Conservation (phyloP, 129 eudicot genomes). For the Heracleum sosnowskyi region DNA sequence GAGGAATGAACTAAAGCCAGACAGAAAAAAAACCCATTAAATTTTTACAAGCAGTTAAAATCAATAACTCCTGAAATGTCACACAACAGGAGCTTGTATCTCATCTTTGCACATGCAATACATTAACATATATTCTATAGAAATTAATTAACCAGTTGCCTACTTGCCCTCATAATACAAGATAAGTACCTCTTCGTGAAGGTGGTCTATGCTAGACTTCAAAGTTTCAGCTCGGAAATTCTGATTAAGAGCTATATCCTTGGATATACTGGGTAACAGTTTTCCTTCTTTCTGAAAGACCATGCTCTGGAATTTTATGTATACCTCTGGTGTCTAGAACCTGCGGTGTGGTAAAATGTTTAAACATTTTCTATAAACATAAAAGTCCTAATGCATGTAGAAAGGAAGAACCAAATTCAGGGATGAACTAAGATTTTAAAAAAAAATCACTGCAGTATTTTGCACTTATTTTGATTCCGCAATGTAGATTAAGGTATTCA, state of each 20-base stretch:
- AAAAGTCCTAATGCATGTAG: not conserved
- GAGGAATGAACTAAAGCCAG: constrained; percentile 60
- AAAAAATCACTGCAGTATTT: not conserved
- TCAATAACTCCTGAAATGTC: not conserved
- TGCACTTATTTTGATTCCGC: not conserved
- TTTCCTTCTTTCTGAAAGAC: constrained; percentile 17
- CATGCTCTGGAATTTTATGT: constrained; percentile 16
- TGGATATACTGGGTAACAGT: constrained; percentile 10
- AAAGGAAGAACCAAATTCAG: not conserved
- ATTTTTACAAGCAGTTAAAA: not conserved
- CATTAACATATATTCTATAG: not conserved
- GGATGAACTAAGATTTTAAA: not conserved
- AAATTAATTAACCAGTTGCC: constrained; percentile 1
- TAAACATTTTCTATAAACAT: not conserved
- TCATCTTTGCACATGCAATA: not conserved
- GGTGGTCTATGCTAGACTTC: constrained; percentile 68
- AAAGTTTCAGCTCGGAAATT: constrained; percentile 52
- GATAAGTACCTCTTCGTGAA: constrained; percentile 77
- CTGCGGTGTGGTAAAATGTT: constrained; percentile 11
- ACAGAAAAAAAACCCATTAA: not conserved
- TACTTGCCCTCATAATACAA: not conserved
- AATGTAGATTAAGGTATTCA: not conserved
- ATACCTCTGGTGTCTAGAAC: constrained; percentile 19
- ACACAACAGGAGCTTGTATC: not conserved
- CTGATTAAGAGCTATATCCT: no score